Conservation (phyloP, 106 monocot genomes). For the Triglochin maritima region DNA sequence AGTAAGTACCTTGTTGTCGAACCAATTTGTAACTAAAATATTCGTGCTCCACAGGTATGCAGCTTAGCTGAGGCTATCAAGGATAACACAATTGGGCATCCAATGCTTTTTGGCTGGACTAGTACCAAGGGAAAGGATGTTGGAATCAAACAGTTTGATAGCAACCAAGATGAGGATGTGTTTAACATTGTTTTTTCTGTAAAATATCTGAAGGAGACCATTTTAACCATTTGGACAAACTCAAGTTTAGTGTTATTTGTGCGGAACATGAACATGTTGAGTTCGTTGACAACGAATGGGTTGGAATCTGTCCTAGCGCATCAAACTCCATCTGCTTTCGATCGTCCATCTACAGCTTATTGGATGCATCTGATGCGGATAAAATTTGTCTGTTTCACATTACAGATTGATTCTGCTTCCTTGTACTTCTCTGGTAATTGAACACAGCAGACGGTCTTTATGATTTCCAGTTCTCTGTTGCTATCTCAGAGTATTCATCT, state of each 20-base stretch:
- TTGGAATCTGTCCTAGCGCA: conserved; percentile 8
- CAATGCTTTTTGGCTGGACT: conserved; percentile 35
- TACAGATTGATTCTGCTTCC: background rate
- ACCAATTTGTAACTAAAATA: no score
- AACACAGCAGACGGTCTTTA: no score
- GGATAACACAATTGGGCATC: conserved; percentile 18
- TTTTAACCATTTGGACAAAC: conserved; percentile 21
- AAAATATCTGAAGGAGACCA: conserved; percentile 27
- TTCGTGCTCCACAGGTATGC: conserved; percentile 33
- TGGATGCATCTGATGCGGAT: conserved; percentile 3
- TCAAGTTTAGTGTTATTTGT: conserved; percentile 22
- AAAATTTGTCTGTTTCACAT: background rate
- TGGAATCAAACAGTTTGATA: conserved; percentile 33
- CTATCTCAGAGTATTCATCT: no score
- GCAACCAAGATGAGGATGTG: conserved; percentile 4
- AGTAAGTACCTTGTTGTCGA: no score
- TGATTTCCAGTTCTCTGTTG: no score
- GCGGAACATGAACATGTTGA: conserved; percentile 33
- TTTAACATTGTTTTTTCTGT: conserved; percentile 50
- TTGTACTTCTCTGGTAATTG: no score
- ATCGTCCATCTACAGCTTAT: conserved; percentile 22
- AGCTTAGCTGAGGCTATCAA: conserved; percentile 11
- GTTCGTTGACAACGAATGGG: conserved; percentile 21
- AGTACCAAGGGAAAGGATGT: conserved; percentile 19
- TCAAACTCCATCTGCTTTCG: conserved; percentile 33